Percentiles rank a stretch among this genome's conserved stretches.
phyloP scores from a whole-genome alignment of 306 rosid genomes.

The Prosopis cineraria region DNA sequence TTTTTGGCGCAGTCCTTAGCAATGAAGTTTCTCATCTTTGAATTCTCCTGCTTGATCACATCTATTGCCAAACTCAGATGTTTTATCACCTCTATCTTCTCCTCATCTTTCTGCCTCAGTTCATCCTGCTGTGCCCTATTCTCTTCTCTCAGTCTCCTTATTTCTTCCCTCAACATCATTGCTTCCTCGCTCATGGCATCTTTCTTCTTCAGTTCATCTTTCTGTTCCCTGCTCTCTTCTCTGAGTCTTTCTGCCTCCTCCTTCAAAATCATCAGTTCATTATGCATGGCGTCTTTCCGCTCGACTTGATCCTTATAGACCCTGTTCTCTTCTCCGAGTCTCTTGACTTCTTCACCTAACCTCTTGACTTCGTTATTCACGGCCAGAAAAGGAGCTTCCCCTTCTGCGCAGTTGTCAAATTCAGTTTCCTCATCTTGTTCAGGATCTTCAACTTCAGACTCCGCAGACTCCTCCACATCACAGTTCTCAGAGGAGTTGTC shows the following conservation, averaged over 20 bases:
- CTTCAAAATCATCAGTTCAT: constrained; percentile 45
- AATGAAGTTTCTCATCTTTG: constrained; percentile 55
- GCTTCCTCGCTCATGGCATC: constrained; percentile 39
- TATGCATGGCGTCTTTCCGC: constrained; percentile 4
- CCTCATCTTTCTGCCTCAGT: constrained; percentile 72
- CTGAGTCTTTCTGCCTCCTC: constrained; percentile 46
- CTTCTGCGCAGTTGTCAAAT: constrained; percentile 27
- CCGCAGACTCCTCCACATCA: constrained; percentile 56
- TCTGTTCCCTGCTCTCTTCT: constrained; percentile 48
- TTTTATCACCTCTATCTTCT: constrained; percentile 75
- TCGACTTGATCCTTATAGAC: constrained; percentile 41
- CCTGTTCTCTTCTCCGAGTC: constrained; percentile 52
- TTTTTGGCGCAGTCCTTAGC: constrained; percentile 45
- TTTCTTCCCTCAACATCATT: constrained; percentile 52
- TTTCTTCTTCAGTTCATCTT: constrained; percentile 37
- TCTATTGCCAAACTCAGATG: constrained; percentile 75
- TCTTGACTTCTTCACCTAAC: constrained; percentile 51
- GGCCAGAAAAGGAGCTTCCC: constrained; percentile 29
- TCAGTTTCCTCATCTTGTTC: constrained; percentile 52
- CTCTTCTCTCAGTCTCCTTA: constrained; percentile 55
- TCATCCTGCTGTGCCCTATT: constrained; percentile 46
- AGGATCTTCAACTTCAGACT: constrained; percentile 90
- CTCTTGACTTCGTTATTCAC: constrained; percentile 47
- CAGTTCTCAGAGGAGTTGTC: constrained; percentile 59
- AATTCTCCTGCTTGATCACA: constrained; percentile 71